These are phyloP conservation scores for Brassica nigra DNA, from an alignment of 345 rosid genomes.

Conservation along the genomic window DNA sequence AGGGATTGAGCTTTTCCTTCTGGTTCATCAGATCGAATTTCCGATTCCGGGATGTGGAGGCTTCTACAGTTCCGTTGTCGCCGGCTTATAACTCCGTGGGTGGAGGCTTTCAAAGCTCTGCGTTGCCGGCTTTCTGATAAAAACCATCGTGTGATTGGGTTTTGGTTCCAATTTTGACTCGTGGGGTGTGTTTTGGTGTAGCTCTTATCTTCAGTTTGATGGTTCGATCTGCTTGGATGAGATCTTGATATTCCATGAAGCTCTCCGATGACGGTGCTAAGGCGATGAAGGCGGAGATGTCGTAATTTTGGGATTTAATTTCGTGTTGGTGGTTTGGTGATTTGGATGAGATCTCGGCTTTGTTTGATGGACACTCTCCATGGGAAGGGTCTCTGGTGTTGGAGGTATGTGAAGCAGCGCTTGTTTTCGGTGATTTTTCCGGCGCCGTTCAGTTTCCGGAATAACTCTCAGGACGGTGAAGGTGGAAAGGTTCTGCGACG, in stretches of 20 bases:
- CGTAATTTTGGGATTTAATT: no score
- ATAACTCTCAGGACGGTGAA: background rate
- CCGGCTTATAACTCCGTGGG: background rate
- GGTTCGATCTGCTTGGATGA: background rate
- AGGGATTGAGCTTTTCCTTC: background rate
- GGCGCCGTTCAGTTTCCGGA: no score
- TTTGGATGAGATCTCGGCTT: no score
- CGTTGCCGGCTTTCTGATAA: background rate
- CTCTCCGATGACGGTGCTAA: background rate
- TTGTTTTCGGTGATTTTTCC: no score
- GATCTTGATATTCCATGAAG: background rate
- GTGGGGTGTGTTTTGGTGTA: background rate
- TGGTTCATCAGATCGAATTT: background rate
- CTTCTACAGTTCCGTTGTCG: background rate
- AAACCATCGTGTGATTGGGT: no score
- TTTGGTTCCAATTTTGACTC: no score
- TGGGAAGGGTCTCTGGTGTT: no score
- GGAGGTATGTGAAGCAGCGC: no score
- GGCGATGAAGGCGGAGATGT: background rate
- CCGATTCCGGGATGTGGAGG: background rate
- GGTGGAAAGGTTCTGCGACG: background rate
- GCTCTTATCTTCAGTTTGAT: background rate
- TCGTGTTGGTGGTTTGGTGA: no score
- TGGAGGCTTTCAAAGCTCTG: background rate
- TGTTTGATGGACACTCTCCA: no score